Evolutionary conservation across 2,329 filamentous ascomycete genomes (phyloP), one percentile per base, ranked within the genome.

Genomic region (Colletotrichum somersetense): DNA sequence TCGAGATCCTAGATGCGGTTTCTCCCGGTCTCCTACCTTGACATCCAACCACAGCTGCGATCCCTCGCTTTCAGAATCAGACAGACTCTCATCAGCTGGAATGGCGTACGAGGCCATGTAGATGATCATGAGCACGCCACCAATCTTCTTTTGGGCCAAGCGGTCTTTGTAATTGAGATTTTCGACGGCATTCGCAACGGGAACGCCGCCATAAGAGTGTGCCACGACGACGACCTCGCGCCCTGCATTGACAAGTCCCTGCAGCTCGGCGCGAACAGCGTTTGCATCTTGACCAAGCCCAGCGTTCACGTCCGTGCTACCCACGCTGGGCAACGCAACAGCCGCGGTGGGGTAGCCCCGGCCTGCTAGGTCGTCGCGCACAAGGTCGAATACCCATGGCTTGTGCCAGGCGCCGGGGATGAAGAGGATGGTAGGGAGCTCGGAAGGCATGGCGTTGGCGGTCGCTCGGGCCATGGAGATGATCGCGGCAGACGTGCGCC

Each of bases 151-250:
- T 2, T 75, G 74, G 0, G 67, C 72, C 40, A 74, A 69, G 6
- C 83, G 78, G 44, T 81, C 75, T 38, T 77, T 78, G 59, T 82
- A 78, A 3, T 79, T 78, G 1, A 82, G 75, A 0, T 80, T 81
- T 14, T 77, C 73, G 5, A 85, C 75, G 0, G 81, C 84, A 52
- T 81, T 81, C 33, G 79, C 77, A 3, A 79, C 80, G 1, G 84
- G 77, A 0, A 83, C 75, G 14, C 84, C 84, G 16, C 81, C 80
- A 75, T 84, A 85, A 1, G 82, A 85, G 72, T 87, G 84, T 7
- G 80, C 77, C 2, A 83, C 74, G 2, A 86, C 79, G 0, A 86
- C 74, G 8, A 86, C 80, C 23, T 85, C 78, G 55, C 82, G 81
- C 10, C 81, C 80, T 3, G 76, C 66, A 23, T 80, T 78, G 11